Base-by-base conservation (phyloP, 176 grass and related monocot species). In the Chloris gayana region DNA sequence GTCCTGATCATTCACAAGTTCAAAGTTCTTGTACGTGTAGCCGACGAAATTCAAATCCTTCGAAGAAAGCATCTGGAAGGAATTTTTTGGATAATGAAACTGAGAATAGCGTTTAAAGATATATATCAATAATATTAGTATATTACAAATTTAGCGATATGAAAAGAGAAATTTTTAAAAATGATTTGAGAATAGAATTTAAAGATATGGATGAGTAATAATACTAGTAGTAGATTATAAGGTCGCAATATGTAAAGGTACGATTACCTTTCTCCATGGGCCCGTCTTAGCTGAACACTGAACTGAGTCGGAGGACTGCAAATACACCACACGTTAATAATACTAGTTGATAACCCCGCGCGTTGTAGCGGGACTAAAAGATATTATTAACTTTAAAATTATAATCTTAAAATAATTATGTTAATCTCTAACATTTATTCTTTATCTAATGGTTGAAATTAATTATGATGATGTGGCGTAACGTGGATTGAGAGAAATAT, bases 11-110 rank as follows among this genome's bases (percentile, higher is more conserved):
- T 91, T 97, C 73, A 95, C 96, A 47, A 98, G 89, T 85, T 98
- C 96, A 19, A 98, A 98, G 69, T 98, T 98, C 78, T 98, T 99
- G 83, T 99, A 99, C n/a, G 96, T 99, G 61, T 99, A 99, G 12
- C 96, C 96, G 25, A 99, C 93, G 64, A 98, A 98, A 86, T 98
- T 95, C 51, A 98, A 69, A 82, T 98, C 96, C 78, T 98, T 98
- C 45, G 96, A 95, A 69, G 96, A 98, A 84, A 98, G 96, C 92
- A 98, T 95, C 96, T 98, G 88, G 44, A 87, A 30, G 57, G 32
- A 25, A 39, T 73, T 0, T 59, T 59, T 25, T 10, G 56, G 26
- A 12, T 27, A 13, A 37, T 13, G 65, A 6, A 67, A 22, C 70
- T 72, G n/a, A 47, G 1, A 67, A 57, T 45, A 9, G 26, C 50